A percentile compares a stretch with the other conserved stretches of the same genome.
These are phyloP conservation scores for Drechslerella stenobrocha DNA, from an alignment of 2,329 filamentous ascomycete species.

Conservation along the genomic window DNA sequence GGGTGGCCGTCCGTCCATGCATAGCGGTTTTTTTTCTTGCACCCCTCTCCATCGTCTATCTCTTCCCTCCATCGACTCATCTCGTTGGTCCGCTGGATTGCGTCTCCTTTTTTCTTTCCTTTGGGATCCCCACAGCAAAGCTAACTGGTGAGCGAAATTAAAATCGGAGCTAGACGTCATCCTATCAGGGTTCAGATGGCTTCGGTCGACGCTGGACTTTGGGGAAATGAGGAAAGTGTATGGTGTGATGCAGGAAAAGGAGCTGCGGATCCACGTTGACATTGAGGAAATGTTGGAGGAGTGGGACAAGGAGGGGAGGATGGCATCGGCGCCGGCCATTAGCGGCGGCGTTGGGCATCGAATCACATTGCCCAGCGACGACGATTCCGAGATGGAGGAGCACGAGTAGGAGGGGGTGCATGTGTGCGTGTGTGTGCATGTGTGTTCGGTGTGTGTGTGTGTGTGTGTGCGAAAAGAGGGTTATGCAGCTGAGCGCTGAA, in stretches of 20 bases:
- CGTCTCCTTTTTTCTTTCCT: constrained; percentile 2
- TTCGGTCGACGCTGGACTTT: constrained; percentile 56
- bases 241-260: constrained; percentile 65
- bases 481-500: no score
- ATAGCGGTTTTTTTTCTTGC: not conserved
- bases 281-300: constrained; percentile 58
- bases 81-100: not conserved
- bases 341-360: constrained; percentile 27
- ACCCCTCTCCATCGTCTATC: not conserved
- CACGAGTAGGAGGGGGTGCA: not conserved
- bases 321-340: constrained; percentile 22
- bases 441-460: not conserved
- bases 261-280: constrained; percentile 64
- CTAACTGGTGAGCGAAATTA: constrained; percentile 18
- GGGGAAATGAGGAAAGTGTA: constrained; percentile 62
- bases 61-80: not conserved
- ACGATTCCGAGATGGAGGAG: constrained; percentile 38
- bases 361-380: constrained; percentile 43
- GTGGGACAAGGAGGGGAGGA: constrained; percentile 49
- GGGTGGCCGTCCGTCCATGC: constrained; percentile 5
- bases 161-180: constrained; percentile 57
- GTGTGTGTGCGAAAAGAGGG: no score
- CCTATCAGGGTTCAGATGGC: constrained; percentile 62
- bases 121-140: constrained; percentile 1
- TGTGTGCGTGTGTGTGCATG: not conserved